phyloP scores from a whole-genome alignment of 2,329 filamentous ascomycete species.

The Cercospora brassicicola region DNA sequence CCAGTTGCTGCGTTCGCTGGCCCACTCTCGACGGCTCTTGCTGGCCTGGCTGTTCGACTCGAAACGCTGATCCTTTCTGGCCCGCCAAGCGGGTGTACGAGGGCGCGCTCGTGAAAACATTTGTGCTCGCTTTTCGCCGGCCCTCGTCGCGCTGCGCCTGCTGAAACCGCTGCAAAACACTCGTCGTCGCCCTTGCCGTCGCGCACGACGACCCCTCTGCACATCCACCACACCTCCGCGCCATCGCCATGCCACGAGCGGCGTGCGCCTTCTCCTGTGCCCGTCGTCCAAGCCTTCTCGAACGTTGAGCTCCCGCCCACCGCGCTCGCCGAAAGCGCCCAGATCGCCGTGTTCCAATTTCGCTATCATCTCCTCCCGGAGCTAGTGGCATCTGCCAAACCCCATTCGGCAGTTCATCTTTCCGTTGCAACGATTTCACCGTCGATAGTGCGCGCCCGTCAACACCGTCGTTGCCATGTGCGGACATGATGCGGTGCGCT shows the following conservation, averaged over 20 bases:
- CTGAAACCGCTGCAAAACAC: not conserved
- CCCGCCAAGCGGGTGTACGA: not conserved
- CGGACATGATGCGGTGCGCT: not conserved
- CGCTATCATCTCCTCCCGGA: conserved; percentile 5
- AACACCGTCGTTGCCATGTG: not conserved
- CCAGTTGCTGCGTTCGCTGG: not conserved
- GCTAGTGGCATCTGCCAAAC: not conserved
- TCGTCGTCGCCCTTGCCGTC: not conserved
- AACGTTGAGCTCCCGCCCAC: not conserved
- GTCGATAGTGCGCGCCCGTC: not conserved
- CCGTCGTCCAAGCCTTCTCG: not conserved
- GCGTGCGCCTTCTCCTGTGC: not conserved
- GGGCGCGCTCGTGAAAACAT: not conserved
- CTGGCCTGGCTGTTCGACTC: conserved; percentile 2
- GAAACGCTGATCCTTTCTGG: conserved; percentile 8
- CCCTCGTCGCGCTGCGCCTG: not conserved
- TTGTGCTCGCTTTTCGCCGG: not conserved
- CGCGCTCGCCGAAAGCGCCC: not conserved
- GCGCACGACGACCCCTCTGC: not conserved
- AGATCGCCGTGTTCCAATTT: conserved; percentile 9
- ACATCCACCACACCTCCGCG: not conserved
- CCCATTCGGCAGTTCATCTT: conserved; percentile 9
- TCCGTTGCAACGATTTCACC: not conserved
- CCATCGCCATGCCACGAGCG: not conserved
- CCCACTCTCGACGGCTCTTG: not conserved